Conservation (phyloP, 202 grass and related monocot genomes). For the Sporobolus alterniflorus region DNA sequence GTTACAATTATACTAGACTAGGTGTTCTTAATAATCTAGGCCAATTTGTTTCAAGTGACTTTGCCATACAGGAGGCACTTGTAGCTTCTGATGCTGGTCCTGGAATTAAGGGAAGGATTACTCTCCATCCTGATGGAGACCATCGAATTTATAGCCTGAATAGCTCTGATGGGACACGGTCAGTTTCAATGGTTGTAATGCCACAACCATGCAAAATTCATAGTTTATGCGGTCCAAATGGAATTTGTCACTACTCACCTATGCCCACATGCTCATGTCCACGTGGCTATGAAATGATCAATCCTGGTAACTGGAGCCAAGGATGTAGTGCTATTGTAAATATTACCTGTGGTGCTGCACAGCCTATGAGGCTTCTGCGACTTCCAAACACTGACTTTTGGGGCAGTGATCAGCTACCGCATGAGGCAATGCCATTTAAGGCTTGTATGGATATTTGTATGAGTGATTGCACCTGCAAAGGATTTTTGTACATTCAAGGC, state of each 20-base stretch:
- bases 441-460: conserved; percentile 35
- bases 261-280: conserved; percentile 50
- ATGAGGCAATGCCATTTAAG: not conserved
- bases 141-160: not conserved
- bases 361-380: conserved; percentile 34
- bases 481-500: conserved; percentile 37
- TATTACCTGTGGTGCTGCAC: conserved; percentile 2
- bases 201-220: conserved; percentile 36
- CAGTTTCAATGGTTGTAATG: conserved; percentile 23
- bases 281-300: conserved; percentile 48
- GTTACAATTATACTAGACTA: conserved; percentile 29
- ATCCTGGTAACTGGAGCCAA: conserved; percentile 44
- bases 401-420: conserved; percentile 40
- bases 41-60: conserved; percentile 46
- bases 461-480: conserved; percentile 41
- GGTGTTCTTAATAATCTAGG: conserved; percentile 38
- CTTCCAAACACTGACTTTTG: conserved; percentile 48
- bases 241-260: conserved; percentile 55
- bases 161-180: not conserved
- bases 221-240: conserved; percentile 54
- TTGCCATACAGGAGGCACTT: conserved; percentile 13
- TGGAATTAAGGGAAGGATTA: conserved; percentile 12
- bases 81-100: conserved; percentile 44
- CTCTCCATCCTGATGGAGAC: not conserved
- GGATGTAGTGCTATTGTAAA: not conserved